Conservation (phyloP, 1,139 yeast species). For the Nakaseomyces sp. region DNA sequence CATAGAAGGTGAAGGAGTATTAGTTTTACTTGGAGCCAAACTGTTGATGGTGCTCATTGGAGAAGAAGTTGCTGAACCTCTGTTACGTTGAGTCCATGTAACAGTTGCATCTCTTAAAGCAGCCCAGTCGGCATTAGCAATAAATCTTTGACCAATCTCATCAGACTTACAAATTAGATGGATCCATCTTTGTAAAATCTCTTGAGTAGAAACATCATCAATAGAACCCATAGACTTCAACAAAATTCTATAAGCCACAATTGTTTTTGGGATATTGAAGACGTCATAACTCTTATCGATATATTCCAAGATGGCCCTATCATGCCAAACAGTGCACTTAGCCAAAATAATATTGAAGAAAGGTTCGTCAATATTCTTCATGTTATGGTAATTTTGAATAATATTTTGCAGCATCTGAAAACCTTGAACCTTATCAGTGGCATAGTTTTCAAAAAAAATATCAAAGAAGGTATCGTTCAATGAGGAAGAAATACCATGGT, state of each 20-base stretch:
- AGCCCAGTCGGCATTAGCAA: slow-evolving; percentile 84
- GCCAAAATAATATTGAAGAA: slow-evolving; percentile 72
- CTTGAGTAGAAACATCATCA: slow-evolving; percentile 42
- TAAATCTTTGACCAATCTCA: slow-evolving; percentile 45
- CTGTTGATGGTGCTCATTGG: slow-evolving; percentile 10
- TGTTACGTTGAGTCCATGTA: slow-evolving; percentile 32
- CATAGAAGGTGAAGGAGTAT: slow-evolving; percentile 13
- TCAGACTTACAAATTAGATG: slow-evolving; percentile 49
- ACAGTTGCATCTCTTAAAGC: slow-evolving; percentile 74
- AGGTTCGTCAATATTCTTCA: slow-evolving; percentile 59
- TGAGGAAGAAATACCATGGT: slow-evolving; percentile 57
- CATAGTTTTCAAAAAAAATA: slow-evolving; percentile 55
- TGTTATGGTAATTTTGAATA: slow-evolving; percentile 48
- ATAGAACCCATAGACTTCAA: slow-evolving; percentile 68
- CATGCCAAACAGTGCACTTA: slow-evolving; percentile 60
- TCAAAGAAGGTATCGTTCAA: slow-evolving; percentile 62
- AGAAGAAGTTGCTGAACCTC: slow-evolving; percentile 13
- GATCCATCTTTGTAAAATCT: slow-evolving; percentile 54
- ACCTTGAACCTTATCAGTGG: slow-evolving; percentile 48
- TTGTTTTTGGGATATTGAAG: slow-evolving; percentile 52
- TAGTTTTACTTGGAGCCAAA: slow-evolving; percentile 10
- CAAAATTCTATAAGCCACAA: slow-evolving; percentile 67
- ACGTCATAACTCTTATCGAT: slow-evolving; percentile 54
- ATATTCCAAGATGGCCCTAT: slow-evolving; percentile 54
- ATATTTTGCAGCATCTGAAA: slow-evolving; percentile 49